Evolutionary conservation across 495 filamentous ascomycete genomes (phyloP), one percentile per base, ranked within the genome.

Genomic region (Sordaria brevicollis): DNA sequence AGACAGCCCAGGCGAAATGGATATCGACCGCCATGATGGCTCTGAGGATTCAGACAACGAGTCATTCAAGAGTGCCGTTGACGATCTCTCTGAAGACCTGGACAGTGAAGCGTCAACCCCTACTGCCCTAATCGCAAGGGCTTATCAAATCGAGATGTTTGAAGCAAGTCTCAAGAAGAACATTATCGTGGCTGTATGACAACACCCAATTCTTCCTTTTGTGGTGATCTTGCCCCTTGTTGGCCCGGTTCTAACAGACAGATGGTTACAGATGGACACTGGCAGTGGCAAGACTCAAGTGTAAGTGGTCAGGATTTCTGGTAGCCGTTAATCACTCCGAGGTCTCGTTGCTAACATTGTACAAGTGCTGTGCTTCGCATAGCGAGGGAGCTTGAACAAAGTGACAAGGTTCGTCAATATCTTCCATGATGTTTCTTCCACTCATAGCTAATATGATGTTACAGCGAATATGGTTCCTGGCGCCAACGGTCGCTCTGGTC

Each of bases 261-360:
- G 36, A 57, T 37, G 1, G 11, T 9, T 10, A 33, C 70, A 94
- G 91, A 97, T 97, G 93, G 93, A 95, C 74, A 97, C 94, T 0
- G 94, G 94, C 2, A 92, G 88, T 76, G 94, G 94, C 9, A 98
- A 98, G 79, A 97, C 94, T 3, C 90, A 92, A 69, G 89, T 97
- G 93, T 94, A 88, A 76, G 87, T 79, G 65, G n/a, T 25, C 19
- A 7, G 6, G 41, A 70, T 35, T 65, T 37, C n/a, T n/a, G n/a
- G n/a, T 54, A 39, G 15, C 69, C 68, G 36, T 38, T 62, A 15
- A 39, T 34, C 36, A 19, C 33, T 54, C 57, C 36, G 35, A 37
- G 19, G 57, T 72, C 65, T 69, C 74, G 33, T 62, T 67, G 35
- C 66, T 75, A 37, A 75, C 29, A 0, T 10, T 19, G 25, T n/a